These are phyloP conservation scores for Pseudogymnoascus sp. DNA, from an alignment of 2,329 filamentous ascomycete species.

Conservation along the genomic window DNA sequence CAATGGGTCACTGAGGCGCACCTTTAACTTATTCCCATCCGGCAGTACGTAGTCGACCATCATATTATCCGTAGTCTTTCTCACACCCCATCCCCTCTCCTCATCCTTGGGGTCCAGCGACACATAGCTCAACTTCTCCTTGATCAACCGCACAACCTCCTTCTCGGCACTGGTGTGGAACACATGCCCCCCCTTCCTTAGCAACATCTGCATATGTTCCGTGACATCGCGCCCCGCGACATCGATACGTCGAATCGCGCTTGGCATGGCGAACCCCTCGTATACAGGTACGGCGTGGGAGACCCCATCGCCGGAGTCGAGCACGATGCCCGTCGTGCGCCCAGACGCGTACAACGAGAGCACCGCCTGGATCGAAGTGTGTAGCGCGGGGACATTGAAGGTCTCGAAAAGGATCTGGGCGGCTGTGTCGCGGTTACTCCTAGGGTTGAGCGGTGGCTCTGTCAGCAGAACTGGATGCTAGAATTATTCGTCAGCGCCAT, in stretches of 20 bases:
- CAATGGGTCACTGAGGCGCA: slow-evolving; percentile 29
- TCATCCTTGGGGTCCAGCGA: slow-evolving; percentile 85
- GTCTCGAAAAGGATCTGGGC: slow-evolving; percentile 98
- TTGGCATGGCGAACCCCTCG: slow-evolving; percentile 94
- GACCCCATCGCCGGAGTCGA: slow-evolving; percentile 92
- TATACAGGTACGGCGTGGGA: slow-evolving; percentile 97
- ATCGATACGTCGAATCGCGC: slow-evolving; percentile 90
- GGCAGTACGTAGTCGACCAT: slow-evolving; percentile 81
- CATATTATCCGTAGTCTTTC: slow-evolving; percentile 71
- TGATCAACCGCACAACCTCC: slow-evolving; percentile 95
- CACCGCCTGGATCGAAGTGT: slow-evolving; percentile 95
- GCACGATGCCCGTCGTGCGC: slow-evolving; percentile 88
- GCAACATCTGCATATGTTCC: slow-evolving; percentile 82
- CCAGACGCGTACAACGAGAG: slow-evolving; percentile 93
- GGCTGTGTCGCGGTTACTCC: slow-evolving; percentile 90
- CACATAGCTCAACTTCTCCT: slow-evolving; percentile 90
- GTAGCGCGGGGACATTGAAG: slow-evolving; percentile 94
- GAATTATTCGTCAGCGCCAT: slow-evolving; percentile 17
- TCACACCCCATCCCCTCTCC: slow-evolving; percentile 88
- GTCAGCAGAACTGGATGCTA: slow-evolving; percentile 93
- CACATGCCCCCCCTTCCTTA: slow-evolving; percentile 87
- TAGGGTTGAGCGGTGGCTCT: slow-evolving; percentile 90
- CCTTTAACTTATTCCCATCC: slow-evolving; percentile 90
- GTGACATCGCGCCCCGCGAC: slow-evolving; percentile 94
- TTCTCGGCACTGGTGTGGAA: slow-evolving; percentile 99